Evolutionary conservation across 106 monocot species (phyloP).

Genomic region (Vanilla planifolia): DNA sequence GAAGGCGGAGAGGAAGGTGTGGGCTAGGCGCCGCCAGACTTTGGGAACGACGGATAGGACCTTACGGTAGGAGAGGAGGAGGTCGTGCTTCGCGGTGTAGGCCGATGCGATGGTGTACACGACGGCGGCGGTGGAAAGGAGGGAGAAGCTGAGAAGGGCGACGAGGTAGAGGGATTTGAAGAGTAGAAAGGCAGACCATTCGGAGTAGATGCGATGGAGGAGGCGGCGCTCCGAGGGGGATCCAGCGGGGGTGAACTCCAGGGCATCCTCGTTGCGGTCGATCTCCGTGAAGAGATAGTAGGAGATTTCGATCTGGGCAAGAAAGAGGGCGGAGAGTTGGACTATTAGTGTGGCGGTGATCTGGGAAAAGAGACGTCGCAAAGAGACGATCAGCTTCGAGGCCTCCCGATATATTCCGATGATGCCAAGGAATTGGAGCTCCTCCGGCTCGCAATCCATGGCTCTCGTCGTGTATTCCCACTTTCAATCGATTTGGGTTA

Average conservation of each 20-base stretch:
- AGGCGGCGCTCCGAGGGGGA: constrained; percentile 14
- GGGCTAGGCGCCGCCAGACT: constrained; percentile 57
- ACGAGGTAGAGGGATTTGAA: constrained; percentile 17
- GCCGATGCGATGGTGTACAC: constrained; percentile 83
- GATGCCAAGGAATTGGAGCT: constrained; percentile 30
- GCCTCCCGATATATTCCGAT: constrained; percentile 16
- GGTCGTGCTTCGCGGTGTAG: constrained; percentile 50
- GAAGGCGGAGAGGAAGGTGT: constrained; percentile 53
- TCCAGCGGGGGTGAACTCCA: constrained; percentile 6
- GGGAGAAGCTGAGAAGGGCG: constrained; percentile 19
- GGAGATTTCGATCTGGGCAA: constrained; percentile 24
- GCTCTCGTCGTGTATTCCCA: neutral
- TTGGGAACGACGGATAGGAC: constrained; percentile 55
- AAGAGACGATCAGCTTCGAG: constrained; percentile 7
- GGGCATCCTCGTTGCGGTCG: constrained; percentile 18
- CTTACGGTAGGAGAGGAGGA: constrained; percentile 29
- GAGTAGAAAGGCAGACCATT: constrained; percentile 22
- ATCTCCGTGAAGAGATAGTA: constrained; percentile 28
- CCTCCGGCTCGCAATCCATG: constrained; percentile 36
- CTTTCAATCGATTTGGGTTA: neutral
- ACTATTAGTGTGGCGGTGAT: constrained; percentile 22
- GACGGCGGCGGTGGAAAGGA: constrained; percentile 27
- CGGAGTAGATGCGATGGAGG: constrained; percentile 16
- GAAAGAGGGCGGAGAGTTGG: constrained; percentile 33
- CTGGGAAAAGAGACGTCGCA: constrained; percentile 24